phyloP scores from a whole-genome alignment of 2,329 filamentous ascomycete species.

The Apiospora aurea region DNA sequence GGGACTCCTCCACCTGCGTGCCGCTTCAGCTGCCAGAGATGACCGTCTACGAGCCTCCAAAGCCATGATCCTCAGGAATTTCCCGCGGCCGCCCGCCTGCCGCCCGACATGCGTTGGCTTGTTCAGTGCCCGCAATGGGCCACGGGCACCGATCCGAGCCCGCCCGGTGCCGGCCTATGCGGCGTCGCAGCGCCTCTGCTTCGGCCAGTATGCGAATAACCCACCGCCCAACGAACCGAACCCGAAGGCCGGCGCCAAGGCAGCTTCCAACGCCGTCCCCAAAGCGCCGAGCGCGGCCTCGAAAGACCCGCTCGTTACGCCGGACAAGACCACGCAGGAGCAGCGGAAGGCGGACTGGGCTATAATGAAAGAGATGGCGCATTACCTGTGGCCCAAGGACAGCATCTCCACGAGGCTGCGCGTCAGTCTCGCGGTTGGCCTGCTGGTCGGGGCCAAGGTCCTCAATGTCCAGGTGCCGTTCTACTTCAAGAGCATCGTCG shows the following conservation, averaged over 20 bases:
- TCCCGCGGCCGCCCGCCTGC: slow-evolving; percentile 25
- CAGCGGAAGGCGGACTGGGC: slow-evolving; percentile 98
- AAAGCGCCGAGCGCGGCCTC: slow-evolving; percentile 22
- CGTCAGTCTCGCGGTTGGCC: slow-evolving; percentile 81
- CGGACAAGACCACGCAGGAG: slow-evolving; percentile 77
- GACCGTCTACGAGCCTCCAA: slow-evolving; percentile 11
- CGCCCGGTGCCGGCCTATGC: slow-evolving; percentile 23
- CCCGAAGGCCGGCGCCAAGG: neutral
- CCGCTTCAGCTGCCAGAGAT: slow-evolving; percentile 14
- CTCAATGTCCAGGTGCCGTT: slow-evolving; percentile 98
- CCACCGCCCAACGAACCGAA: slow-evolving; percentile 21
- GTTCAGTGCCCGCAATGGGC: slow-evolving; percentile 11
- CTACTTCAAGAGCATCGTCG: slow-evolving; percentile 98
- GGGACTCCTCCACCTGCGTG: neutral
- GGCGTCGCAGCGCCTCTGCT: slow-evolving; percentile 33
- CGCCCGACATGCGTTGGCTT: slow-evolving; percentile 26
- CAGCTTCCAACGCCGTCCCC: slow-evolving; percentile 18
- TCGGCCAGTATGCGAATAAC: slow-evolving; percentile 27
- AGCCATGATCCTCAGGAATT: slow-evolving; percentile 28
- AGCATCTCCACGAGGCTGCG: slow-evolving; percentile 82
- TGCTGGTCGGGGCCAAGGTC: slow-evolving; percentile 90
- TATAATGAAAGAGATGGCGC: slow-evolving; percentile 97
- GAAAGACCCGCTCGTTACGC: slow-evolving; percentile 65
- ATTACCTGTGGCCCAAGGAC: slow-evolving; percentile 95
- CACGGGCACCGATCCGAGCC: slow-evolving; percentile 15